A percentile compares a stretch with the other conserved stretches of the same genome.
Evolutionary conservation across 1,284 basidiomycete genomes (phyloP).

Genomic region (Melampsora americana): DNA sequence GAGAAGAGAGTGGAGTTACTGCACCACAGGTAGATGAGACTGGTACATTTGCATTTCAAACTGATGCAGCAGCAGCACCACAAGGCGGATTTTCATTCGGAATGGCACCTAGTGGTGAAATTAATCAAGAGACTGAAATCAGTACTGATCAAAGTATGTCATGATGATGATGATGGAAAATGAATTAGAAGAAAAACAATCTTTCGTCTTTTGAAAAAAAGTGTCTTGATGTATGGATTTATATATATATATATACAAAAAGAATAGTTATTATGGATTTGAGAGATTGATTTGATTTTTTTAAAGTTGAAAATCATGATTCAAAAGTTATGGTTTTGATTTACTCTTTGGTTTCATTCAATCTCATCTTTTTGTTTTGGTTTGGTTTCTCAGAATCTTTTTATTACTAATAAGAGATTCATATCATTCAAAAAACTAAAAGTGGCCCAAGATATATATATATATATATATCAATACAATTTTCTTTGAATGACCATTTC

Average conservation of each 20-base stretch:
- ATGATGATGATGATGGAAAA: not conserved
- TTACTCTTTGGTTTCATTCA: not conserved
- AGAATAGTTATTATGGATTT: no score
- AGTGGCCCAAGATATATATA: no score
- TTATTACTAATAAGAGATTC: no score
- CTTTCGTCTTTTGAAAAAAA: not conserved
- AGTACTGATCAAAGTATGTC: constrained; percentile 38
- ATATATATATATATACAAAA: not conserved
- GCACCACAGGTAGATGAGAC: constrained; percentile 83
- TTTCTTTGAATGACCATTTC: no score
- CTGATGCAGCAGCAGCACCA: constrained; percentile 67
- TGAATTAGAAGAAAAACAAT: no score
- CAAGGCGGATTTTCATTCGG: constrained; percentile 92
- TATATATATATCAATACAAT: no score
- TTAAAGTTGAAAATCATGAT: no score
- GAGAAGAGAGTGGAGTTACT: constrained; percentile 66
- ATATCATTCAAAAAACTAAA: no score
- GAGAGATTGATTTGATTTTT: no score
- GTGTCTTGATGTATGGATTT: not conserved
- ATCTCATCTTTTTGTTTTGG: not conserved
- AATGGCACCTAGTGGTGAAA: not conserved
- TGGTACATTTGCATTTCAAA: constrained; percentile 67
- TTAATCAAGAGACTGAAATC: not conserved
- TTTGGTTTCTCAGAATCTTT: no score
- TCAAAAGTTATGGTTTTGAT: not conserved